phyloP scores from a whole-genome alignment of 1,284 basidiomycete genomes.

The Pseudozyma pruni region DNA sequence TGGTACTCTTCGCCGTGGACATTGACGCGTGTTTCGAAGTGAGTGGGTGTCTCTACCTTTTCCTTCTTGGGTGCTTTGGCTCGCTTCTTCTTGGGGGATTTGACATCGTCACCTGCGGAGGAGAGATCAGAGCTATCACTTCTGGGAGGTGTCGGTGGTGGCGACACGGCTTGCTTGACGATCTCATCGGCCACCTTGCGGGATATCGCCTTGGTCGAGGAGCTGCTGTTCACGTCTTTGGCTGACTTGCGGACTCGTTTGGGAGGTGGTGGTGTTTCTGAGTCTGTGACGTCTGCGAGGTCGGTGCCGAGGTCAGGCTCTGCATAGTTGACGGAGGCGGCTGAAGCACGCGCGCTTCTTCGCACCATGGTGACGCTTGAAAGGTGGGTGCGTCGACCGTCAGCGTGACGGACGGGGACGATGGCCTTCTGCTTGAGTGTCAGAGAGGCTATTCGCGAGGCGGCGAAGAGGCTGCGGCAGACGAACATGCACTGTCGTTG shows the following conservation, averaged over 20 bases:
- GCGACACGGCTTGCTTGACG: conserved; percentile 15
- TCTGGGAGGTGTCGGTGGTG: conserved; percentile 19
- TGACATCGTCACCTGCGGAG: conserved; percentile 11
- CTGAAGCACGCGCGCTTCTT: conserved; percentile 32
- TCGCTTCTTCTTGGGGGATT: conserved; percentile 19
- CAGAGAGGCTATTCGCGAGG: conserved; percentile 12
- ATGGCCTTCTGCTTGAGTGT: not conserved
- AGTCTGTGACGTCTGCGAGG: not conserved
- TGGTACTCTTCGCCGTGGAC: conserved; percentile 47
- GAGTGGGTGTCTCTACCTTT: conserved; percentile 32
- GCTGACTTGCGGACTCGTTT: conserved; percentile 3
- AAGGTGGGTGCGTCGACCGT: not conserved
- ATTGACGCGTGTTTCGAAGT: conserved; percentile 38
- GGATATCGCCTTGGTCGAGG: conserved; percentile 14
- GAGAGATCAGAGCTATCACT: conserved; percentile 24
- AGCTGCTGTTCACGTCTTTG: not conserved
- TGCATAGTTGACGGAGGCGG: conserved; percentile 23
- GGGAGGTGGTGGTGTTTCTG: conserved; percentile 12
- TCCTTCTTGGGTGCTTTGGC: conserved; percentile 31
- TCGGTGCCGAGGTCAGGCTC: conserved; percentile 16
- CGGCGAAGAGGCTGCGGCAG: conserved; percentile 7
- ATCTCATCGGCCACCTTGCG: conserved; percentile 18
- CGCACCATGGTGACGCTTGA: conserved; percentile 21
- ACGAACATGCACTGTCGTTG: conserved; percentile 13
- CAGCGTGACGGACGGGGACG: not conserved